Evolutionary conservation across 306 rosid genomes (phyloP), one percentile per base, ranked within the genome.

Genomic region (Begonia loranthoides): DNA sequence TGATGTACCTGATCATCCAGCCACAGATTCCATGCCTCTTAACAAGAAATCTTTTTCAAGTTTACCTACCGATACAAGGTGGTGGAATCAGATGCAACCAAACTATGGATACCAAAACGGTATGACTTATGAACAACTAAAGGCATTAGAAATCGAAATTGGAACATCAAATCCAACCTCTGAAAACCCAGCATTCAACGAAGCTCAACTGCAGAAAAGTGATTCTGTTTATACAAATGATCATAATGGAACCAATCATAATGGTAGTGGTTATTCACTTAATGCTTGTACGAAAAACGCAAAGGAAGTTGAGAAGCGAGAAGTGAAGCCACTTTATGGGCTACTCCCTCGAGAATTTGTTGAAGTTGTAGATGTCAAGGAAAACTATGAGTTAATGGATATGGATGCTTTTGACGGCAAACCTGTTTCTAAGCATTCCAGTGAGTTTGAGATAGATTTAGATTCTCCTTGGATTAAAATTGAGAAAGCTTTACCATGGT

Each of bases 71-170:
- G 85, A 74, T 53, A 49, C 81, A 11, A 80, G 77, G 69, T 87
- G 87, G 92, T 83, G 94, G 92, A 62, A 76, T 72, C 76, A 74
- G 54, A 68, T 63, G 64, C 84, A 84, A 50, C 80, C 88, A 13
- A 59, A 44, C 66, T 52, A 71, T 65, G 76, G 74, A 1, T 59
- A 60, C 62, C 77, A 73, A 24, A 84, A 73, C 52, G 68, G 79
- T 38, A 65, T 76, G 41, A 76, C 77, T 12, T 51, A 60, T 58
- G 95, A 80, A 60, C 82, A 72, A 59, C 4, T 16, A 4, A 51
- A 43, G 24, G 70, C 72, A 14, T 62, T 71, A 66, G 77, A 70
- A 62, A 60, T 65, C 12, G 77, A 79, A 53, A 58, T 67, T 36
- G 87, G 75, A 61, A 69, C 76, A 17, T 61, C 58, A 41, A 54